Evolutionary conservation across 495 filamentous ascomycete genomes (phyloP).

Genomic region (Podospora fimiseda): DNA sequence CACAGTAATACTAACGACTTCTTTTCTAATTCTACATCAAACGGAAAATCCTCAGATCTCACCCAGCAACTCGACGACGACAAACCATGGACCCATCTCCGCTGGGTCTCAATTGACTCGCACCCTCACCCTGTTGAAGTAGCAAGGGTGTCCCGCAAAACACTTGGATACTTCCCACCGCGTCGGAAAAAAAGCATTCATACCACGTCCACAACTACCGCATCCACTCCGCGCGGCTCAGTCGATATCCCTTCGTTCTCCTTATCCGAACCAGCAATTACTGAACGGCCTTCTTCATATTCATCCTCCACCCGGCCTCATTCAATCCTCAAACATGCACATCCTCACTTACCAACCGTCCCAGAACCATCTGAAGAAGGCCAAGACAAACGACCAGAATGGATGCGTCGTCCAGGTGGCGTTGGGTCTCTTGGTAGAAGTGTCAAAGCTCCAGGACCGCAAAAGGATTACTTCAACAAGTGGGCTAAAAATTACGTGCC

Average conservation of each 20-base stretch:
- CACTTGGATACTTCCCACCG: conserved; percentile 87
- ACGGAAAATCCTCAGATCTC: conserved; percentile 24
- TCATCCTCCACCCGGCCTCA: conserved; percentile 33
- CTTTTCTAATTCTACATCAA: conserved; percentile 24
- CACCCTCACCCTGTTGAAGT: conserved; percentile 70
- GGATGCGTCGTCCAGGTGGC: conserved; percentile 72
- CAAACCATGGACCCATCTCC: conserved; percentile 72
- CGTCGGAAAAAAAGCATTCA: conserved; percentile 69
- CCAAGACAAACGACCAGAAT: conserved; percentile 34
- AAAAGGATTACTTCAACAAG: conserved; percentile 70
- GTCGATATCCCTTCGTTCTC: conserved; percentile 48
- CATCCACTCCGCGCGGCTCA: conserved; percentile 58
- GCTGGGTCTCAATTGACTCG: conserved; percentile 75
- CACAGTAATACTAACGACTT: conserved; percentile 26
- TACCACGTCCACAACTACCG: conserved; percentile 46
- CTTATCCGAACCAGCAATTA: conserved; percentile 25
- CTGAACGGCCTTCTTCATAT: conserved; percentile 31
- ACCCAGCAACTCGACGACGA: conserved; percentile 30
- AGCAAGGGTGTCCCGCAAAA: conserved; percentile 70
- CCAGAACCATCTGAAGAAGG: conserved; percentile 17
- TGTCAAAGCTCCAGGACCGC: conserved; percentile 69
- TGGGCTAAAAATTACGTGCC: conserved; percentile 74
- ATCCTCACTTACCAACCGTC: conserved; percentile 20
- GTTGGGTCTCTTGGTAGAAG: conserved; percentile 71
- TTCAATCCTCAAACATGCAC: conserved; percentile 24